A percentile compares a stretch with the other conserved stretches of the same genome.
Conservation (phyloP, 495 filamentous ascomycete species). For the Penicillium canariense region DNA sequence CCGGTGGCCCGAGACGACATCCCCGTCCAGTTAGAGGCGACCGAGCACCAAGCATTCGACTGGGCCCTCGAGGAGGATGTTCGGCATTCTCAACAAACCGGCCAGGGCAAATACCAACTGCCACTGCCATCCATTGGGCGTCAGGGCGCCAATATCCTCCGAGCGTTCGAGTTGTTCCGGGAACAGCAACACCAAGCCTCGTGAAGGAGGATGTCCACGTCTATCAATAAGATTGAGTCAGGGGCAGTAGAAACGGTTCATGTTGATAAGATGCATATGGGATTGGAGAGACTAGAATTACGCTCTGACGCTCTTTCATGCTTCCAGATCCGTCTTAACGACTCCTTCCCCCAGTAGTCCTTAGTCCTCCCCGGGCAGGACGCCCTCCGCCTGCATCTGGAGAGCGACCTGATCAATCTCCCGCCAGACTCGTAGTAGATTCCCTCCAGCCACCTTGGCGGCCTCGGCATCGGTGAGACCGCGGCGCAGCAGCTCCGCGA, state of each 20-base stretch:
- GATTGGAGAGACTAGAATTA: too few species aligned
- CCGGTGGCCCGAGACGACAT: conserved; percentile 25
- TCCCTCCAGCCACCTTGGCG: conserved; percentile 66
- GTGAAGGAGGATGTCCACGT: neutral
- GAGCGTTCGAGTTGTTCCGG: conserved; percentile 16
- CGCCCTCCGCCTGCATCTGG: conserved; percentile 58
- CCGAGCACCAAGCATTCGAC: conserved; percentile 43
- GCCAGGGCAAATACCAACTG: conserved; percentile 12
- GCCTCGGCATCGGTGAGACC: conserved; percentile 68
- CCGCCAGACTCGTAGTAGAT: conserved; percentile 73
- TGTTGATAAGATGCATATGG: too few species aligned
- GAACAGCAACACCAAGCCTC: neutral
- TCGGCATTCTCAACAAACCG: conserved; percentile 6
- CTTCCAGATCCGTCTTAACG: too few species aligned
- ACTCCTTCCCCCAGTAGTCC: neutral
- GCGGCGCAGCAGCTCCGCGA: conserved; percentile 66
- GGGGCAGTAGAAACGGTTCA: too few species aligned
- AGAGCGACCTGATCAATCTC: conserved; percentile 66
- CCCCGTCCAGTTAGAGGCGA: conserved; percentile 34
- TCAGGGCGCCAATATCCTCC: conserved; percentile 18
- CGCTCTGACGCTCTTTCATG: too few species aligned
- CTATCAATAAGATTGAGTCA: too few species aligned
- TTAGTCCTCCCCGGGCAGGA: conserved; percentile 61
- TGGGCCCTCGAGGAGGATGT: conserved; percentile 49
- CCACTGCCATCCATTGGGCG: neutral